Conservation (phyloP, 768 basidiomycete genomes). For the Lactarius quietus region DNA sequence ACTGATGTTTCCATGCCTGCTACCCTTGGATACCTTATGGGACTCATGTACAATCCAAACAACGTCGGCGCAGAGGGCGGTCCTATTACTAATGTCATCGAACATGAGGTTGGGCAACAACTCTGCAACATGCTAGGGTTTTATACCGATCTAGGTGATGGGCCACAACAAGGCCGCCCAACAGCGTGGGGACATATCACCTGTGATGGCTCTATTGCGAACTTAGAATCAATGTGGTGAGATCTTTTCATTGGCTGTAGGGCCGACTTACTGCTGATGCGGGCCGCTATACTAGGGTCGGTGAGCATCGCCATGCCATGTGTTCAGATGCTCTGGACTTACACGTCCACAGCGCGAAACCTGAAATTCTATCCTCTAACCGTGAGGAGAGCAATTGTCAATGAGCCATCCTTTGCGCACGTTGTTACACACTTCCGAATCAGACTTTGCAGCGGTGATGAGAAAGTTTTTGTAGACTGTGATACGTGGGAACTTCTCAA, state of each 20-base stretch:
- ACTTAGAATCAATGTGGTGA: constrained; percentile 46
- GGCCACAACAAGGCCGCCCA: constrained; percentile 8
- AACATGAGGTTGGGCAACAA: constrained; percentile 39
- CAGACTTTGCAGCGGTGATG: constrained; percentile 28
- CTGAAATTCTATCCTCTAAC: constrained; percentile 47
- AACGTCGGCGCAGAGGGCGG: constrained; percentile 42
- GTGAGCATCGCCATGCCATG: constrained; percentile 9
- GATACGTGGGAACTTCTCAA: constrained; percentile 43
- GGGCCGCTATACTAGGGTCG: constrained; percentile 11
- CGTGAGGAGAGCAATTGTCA: constrained; percentile 29
- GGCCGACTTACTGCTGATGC: not conserved
- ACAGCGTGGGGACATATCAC: constrained; percentile 44
- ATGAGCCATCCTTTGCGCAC: constrained; percentile 32
- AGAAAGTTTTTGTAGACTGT: constrained; percentile 33
- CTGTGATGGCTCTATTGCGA: constrained; percentile 43
- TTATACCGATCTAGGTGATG: constrained; percentile 15
- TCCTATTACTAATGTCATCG: constrained; percentile 40
- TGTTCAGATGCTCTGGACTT: not conserved
- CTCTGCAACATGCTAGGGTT: constrained; percentile 43
- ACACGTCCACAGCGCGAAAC: constrained; percentile 38
- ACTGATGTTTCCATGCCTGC: constrained; percentile 35
- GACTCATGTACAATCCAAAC: constrained; percentile 40
- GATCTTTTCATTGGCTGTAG: constrained; percentile 12
- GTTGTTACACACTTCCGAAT: constrained; percentile 35
- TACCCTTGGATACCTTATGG: constrained; percentile 29